Percentiles rank a stretch among this genome's conserved stretches.
Evolutionary conservation across 257 asterid species (phyloP).

Genomic region (Fraxinus anomala): DNA sequence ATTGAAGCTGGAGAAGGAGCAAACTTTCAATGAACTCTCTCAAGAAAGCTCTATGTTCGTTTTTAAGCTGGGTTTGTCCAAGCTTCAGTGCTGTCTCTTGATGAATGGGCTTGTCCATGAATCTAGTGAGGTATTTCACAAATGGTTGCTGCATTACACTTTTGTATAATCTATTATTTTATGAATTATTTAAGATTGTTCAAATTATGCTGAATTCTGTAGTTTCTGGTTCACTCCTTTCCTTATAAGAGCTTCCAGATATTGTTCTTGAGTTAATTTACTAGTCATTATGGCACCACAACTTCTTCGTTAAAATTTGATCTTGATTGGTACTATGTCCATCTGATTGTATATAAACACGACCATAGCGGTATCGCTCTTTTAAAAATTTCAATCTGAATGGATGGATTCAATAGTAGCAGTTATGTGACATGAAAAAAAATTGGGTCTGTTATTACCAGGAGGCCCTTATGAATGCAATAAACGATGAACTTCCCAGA

Average conservation of each 20-base stretch:
- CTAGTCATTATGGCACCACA: background rate
- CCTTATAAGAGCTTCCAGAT: constrained; percentile 6
- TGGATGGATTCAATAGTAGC: background rate
- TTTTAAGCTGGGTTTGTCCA: constrained; percentile 79
- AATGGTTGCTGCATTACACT: background rate
- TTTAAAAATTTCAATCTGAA: constrained; percentile 14
- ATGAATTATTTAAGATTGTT: constrained; percentile 17
- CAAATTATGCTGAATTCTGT: constrained; percentile 20
- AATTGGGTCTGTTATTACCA: constrained; percentile 43
- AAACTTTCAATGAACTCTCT: constrained; percentile 56
- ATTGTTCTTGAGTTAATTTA: background rate
- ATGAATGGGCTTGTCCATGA: constrained; percentile 96
- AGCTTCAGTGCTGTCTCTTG: constrained; percentile 77
- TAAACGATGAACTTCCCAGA: constrained; percentile 95
- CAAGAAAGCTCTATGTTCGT: constrained; percentile 80
- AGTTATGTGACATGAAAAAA: constrained; percentile 15
- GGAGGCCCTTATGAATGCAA: constrained; percentile 90
- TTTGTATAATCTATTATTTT: background rate
- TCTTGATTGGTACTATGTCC: constrained; percentile 7
- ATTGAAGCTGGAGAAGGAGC: constrained; percentile 75
- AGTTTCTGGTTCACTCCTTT: constrained; percentile 11
- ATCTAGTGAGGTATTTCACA: constrained; percentile 68
- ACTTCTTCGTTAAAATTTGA: constrained; percentile 4
- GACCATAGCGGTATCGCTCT: constrained; percentile 8
- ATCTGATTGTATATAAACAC: constrained; percentile 9